Conservation (phyloP, 306 rosid species). For the Castanopsis chinensis region DNA sequence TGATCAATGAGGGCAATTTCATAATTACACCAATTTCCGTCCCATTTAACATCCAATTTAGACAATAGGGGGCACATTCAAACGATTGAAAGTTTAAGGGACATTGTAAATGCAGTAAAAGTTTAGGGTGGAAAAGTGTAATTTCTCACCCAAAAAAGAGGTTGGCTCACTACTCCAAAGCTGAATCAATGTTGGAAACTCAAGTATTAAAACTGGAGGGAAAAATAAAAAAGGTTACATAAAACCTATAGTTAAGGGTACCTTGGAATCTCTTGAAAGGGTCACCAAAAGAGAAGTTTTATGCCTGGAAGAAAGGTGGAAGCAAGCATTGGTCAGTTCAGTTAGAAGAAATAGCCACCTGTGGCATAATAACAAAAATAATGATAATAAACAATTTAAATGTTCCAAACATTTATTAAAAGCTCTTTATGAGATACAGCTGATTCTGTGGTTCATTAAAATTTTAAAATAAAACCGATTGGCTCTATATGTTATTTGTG, state of each 20-base stretch:
- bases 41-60: too few relatives aligned
- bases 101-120: too few relatives aligned
- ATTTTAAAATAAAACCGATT: too few relatives aligned
- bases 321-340: conserved; percentile 25
- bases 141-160: too few relatives aligned
- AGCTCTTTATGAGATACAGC: not conserved
- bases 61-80: too few relatives aligned
- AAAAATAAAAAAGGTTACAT: not conserved
- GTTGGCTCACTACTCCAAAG: too few relatives aligned
- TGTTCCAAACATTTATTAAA: not conserved
- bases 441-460: not conserved
- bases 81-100: too few relatives aligned
- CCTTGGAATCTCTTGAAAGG: conserved; percentile 82
- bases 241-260: not conserved
- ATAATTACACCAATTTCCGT: too few relatives aligned
- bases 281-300: conserved; percentile 70
- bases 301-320: conserved; percentile 54
- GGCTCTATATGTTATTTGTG: not conserved
- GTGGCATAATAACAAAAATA: not conserved
- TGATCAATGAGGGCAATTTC: too few relatives aligned
- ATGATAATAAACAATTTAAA: not conserved
- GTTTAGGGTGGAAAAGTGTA: too few relatives aligned
- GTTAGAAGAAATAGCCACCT: conserved; percentile 2
- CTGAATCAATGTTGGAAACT: not conserved
- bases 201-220: conserved; percentile 8